Conservation (phyloP, 192 early-diverging fungal species). For the Dissophora globulifera region DNA sequence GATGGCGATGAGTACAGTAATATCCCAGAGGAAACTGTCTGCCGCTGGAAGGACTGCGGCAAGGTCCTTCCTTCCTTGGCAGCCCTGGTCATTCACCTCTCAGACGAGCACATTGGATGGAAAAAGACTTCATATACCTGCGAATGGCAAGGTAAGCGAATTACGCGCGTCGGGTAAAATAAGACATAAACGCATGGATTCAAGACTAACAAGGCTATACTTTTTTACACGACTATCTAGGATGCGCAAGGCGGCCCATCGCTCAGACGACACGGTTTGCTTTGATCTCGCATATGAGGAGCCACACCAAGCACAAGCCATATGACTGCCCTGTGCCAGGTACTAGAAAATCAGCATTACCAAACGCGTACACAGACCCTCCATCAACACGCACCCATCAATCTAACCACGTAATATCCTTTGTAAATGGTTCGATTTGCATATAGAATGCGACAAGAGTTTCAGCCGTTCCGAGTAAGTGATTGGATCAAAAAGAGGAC, state of each 20-base stretch:
- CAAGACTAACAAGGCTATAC: neutral
- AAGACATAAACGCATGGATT: no score
- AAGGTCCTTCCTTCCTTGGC: constrained; percentile 41
- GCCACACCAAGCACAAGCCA: constrained; percentile 70
- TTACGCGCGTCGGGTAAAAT: no score
- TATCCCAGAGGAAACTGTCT: constrained; percentile 36
- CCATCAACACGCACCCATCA: neutral
- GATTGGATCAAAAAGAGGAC: no score
- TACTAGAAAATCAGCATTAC: neutral
- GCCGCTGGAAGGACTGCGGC: constrained; percentile 60
- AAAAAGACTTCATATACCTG: constrained; percentile 65
- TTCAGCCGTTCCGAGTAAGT: constrained; percentile 52
- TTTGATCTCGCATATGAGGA: constrained; percentile 67
- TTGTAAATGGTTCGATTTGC: no score
- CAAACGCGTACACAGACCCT: neutral
- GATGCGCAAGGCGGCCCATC: constrained; percentile 59
- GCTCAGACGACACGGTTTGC: constrained; percentile 67
- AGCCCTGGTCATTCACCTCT: constrained; percentile 54
- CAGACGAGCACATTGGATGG: constrained; percentile 69
- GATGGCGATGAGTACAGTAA: constrained; percentile 45
- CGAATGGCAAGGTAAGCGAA: constrained; percentile 61
- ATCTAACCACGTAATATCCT: no score
- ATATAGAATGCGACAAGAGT: constrained; percentile 51
- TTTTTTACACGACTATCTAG: constrained; percentile 10
- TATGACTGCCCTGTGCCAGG: constrained; percentile 61